Conservation (phyloP, 495 filamentous ascomycete genomes). For the Hypoxylon perforatum region DNA sequence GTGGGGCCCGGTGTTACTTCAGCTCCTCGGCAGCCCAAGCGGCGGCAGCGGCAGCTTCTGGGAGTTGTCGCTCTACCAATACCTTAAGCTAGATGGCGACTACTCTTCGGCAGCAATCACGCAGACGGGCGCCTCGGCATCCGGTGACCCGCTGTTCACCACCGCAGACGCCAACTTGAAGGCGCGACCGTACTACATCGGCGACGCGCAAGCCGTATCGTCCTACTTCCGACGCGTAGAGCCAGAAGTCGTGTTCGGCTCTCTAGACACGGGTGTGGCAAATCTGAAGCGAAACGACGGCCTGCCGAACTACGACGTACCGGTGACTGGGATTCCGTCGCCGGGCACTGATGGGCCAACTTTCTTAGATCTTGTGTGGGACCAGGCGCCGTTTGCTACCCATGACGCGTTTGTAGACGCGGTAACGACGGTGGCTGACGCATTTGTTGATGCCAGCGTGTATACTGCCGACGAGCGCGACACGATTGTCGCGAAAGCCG, state of each 20-base stretch:
- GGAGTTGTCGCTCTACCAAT: slow-evolving; percentile 32
- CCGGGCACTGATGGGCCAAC: slow-evolving; percentile 39
- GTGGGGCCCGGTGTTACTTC: slow-evolving; percentile 46
- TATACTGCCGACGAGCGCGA: slow-evolving; percentile 31
- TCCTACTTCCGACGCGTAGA: slow-evolving; percentile 40
- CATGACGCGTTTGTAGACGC: slow-evolving; percentile 30
- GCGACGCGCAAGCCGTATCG: slow-evolving; percentile 32
- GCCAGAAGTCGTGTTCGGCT: slow-evolving; percentile 30
- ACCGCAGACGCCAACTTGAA: slow-evolving; percentile 20
- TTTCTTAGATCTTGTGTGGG: slow-evolving; percentile 39
- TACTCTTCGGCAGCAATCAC: slow-evolving; percentile 29
- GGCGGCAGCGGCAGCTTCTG: slow-evolving; percentile 20
- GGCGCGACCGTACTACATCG: slow-evolving; percentile 38
- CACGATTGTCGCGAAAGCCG: slow-evolving; percentile 30
- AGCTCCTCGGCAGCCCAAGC: slow-evolving; percentile 29
- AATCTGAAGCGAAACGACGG: slow-evolving; percentile 39
- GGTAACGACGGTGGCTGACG: slow-evolving; percentile 18
- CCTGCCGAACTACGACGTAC: slow-evolving; percentile 34
- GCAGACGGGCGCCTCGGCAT: slow-evolving; percentile 14
- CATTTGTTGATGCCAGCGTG: slow-evolving; percentile 25
- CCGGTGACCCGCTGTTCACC: slow-evolving; percentile 31
- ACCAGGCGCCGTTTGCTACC: slow-evolving; percentile 32
- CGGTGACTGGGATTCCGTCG: slow-evolving; percentile 27
- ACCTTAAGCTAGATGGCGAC: slow-evolving; percentile 37
- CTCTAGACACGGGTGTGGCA: slow-evolving; percentile 27